Conservation (phyloP, 331 rosid species). For the Malus hybrid region DNA sequence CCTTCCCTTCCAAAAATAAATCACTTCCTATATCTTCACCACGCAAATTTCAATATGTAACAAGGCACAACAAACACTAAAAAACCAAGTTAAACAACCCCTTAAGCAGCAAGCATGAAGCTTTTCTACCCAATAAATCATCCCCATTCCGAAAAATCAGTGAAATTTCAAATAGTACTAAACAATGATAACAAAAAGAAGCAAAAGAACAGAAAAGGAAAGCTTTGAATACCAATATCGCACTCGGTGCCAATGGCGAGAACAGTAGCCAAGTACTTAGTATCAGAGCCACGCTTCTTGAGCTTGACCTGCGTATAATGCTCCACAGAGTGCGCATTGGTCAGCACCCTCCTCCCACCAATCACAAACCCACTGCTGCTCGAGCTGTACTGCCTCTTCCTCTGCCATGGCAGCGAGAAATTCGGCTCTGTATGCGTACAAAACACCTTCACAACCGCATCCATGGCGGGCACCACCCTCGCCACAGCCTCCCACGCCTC, state of each 20-base stretch:
- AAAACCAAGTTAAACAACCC: neutral
- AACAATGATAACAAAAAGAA: neutral
- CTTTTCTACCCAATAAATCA: neutral
- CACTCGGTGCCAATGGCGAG: constrained; percentile 50
- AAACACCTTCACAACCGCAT: constrained; percentile 49
- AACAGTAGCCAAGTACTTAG: constrained; percentile 45
- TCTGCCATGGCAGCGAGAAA: constrained; percentile 56
- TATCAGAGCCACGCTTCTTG: constrained; percentile 51
- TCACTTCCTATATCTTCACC: neutral
- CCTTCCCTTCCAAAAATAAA: neutral
- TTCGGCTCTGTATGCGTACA: constrained; percentile 49
- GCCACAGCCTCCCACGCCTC: constrained; percentile 37
- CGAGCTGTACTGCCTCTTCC: constrained; percentile 48
- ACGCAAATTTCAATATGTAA: neutral
- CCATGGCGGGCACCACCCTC: constrained; percentile 42
- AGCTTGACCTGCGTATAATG: constrained; percentile 54
- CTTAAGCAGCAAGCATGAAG: neutral
- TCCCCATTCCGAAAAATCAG: neutral
- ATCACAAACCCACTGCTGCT: constrained; percentile 51
- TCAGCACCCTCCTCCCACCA: constrained; percentile 40
- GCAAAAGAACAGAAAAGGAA: neutral
- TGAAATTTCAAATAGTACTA: neutral
- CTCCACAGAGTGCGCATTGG: constrained; percentile 51
- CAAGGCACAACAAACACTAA: neutral
- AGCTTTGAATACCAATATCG: constrained; percentile 31